Evolutionary conservation across 2,329 filamentous ascomycete species (phyloP), one percentile per base, ranked within the genome.

Genomic region (Arthroderma sp.): DNA sequence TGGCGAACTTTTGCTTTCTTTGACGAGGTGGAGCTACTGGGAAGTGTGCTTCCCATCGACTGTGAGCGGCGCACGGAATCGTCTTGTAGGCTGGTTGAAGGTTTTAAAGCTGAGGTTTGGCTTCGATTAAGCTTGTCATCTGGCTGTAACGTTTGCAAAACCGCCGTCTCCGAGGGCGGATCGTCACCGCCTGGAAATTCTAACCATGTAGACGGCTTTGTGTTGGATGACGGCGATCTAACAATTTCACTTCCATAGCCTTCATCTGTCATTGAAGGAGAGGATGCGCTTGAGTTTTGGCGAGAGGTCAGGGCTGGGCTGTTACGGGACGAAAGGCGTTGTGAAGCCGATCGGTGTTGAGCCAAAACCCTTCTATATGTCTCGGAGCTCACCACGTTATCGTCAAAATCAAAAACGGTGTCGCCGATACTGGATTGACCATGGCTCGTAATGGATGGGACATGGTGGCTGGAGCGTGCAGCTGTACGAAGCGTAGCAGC

Each of bases 401-500:
- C 45, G 40, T 64, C 59, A 45, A 62, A 59, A 31, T 63, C 61
- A 40, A 64, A 60, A 7, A 51, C 51, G 5, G 54, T 58, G 7
- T 60, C 56, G 8, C 58, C 57, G 15, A 56, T 49, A 5, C 57
- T 55, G 4, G 56, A 55, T 33, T 51, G 53, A n/a, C 56, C 53
- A 38, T 55, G 56, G 38, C 53, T 55, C 36, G 57, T 48, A n/a
- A 57, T 58, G 29, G 54, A 51, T 29, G 53, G 51, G 28, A 53
- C 50, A 29, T 54, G 55, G 34, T 57, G 61, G 33, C 43, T 48
- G 27, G 55, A 50, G 47, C 57, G 58, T 32, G 48, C 54, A 10
- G 53, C 53, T 15, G 54, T 56, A 29, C 58, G 56, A 39, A 66
- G 50, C 2, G 62, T 63, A 11, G 53, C 56, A 11, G 62, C 61